Evolutionary conservation across 345 rosid species (phyloP).

Genomic region (Dimocarpus longan): DNA sequence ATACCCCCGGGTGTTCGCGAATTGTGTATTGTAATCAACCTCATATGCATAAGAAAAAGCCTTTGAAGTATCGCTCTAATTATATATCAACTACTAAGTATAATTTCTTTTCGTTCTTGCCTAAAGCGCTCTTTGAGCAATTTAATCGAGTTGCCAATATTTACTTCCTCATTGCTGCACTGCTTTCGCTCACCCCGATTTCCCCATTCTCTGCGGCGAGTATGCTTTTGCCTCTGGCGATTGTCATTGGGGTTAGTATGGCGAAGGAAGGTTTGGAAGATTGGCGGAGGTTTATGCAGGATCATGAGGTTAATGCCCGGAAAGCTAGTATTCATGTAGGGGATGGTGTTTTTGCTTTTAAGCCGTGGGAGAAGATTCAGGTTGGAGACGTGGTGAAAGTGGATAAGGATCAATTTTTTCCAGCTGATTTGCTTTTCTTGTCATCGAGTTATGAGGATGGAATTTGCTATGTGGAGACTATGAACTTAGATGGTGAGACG

Average conservation of each 20-base stretch:
- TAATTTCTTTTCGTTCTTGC: conserved; percentile 71
- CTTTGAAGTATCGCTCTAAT: conserved; percentile 75
- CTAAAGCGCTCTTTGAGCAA: conserved; percentile 90
- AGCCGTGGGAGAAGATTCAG: conserved; percentile 67
- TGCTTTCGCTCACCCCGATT: conserved; percentile 71
- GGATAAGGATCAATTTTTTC: conserved; percentile 92
- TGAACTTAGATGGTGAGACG: conserved; percentile 98
- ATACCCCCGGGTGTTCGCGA: conserved; percentile 66
- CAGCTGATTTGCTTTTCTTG: conserved; percentile 87
- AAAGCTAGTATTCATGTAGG: conserved; percentile 60
- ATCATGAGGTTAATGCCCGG: conserved; percentile 75
- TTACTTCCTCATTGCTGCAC: conserved; percentile 85
- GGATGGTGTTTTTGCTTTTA: conserved; percentile 59
- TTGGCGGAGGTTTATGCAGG: conserved; percentile 95
- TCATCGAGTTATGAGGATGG: conserved; percentile 94
- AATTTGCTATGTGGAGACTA: conserved; percentile 97
- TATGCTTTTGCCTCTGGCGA: conserved; percentile 86
- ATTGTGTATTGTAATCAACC: conserved; percentile 86
- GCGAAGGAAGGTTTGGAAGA: conserved; percentile 93
- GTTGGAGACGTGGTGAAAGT: conserved; percentile 91
- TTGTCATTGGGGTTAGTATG: conserved; percentile 96
- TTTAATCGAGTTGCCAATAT: conserved; percentile 92
- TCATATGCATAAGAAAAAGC: conserved; percentile 65
- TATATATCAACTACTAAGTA: conserved; percentile 87
- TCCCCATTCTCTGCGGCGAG: conserved; percentile 86